Percentiles rank a stretch among this genome's conserved stretches.
These are phyloP conservation scores for Trichoderma brevicompactum DNA, from an alignment of 2,329 filamentous ascomycete genomes.

Conservation along the genomic window DNA sequence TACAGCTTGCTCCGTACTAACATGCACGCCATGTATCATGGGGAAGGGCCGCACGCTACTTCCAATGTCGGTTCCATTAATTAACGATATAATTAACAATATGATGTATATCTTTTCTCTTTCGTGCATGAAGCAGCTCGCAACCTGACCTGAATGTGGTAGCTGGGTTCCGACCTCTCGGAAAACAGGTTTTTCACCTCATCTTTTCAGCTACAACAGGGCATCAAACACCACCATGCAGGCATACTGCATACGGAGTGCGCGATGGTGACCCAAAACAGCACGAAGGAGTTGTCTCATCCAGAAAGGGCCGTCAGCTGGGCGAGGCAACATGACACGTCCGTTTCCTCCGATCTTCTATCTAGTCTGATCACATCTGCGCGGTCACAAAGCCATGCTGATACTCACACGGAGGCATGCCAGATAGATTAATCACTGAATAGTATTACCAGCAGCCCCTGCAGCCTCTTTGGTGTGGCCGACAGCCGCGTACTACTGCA, in stretches of 20 bases:
- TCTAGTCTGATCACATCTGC: conserved; percentile 17
- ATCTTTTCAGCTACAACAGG: conserved; percentile 1
- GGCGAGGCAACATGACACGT: conserved; percentile 18
- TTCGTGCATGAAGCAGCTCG: neutral
- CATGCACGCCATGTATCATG: neutral
- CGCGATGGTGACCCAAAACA: neutral
- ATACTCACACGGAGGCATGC: neutral
- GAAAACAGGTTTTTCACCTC: neutral
- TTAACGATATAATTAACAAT: neutral
- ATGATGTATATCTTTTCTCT: conserved; percentile 8
- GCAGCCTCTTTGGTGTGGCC: conserved; percentile 2
- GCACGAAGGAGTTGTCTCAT: conserved; percentile 19
- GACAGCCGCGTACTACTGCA: neutral
- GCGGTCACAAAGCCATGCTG: neutral
- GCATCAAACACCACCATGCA: neutral
- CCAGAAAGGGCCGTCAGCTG: neutral
- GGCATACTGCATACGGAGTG: neutral
- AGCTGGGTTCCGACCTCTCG: neutral
- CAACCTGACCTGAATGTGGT: neutral
- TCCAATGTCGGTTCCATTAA: neutral
- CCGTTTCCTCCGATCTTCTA: conserved; percentile 3
- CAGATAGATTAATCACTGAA: conserved; percentile 14
- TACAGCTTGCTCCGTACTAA: neutral
- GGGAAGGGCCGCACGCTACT: neutral
- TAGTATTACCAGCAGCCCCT: conserved; percentile 1